A percentile compares a stretch with the other conserved stretches of the same genome.
Evolutionary conservation across 2,329 filamentous ascomycete species (phyloP).

Genomic region (Chaetomiaceae sp.): DNA sequence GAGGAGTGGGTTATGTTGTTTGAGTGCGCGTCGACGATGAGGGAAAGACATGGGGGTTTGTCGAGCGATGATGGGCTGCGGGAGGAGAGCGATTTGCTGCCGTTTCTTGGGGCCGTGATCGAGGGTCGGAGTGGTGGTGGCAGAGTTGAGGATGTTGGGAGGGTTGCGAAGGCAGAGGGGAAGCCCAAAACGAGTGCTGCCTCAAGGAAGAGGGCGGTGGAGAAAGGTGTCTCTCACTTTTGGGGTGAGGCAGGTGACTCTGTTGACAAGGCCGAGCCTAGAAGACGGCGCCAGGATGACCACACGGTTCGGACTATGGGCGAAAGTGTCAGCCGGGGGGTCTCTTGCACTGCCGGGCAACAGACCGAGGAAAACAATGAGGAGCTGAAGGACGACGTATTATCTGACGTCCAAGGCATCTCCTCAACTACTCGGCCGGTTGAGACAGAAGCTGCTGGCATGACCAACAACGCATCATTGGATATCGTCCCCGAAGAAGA

Average conservation of each 20-base stretch:
- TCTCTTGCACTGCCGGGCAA: too few relatives aligned
- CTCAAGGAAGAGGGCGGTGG: background rate
- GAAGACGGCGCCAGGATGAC: background rate
- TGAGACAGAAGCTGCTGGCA: too few relatives aligned
- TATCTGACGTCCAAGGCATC: too few relatives aligned
- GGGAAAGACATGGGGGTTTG: constrained; percentile 14
- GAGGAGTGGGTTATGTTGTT: constrained; percentile 35
- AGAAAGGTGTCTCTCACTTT: constrained; percentile 14
- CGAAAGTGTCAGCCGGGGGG: too few relatives aligned
- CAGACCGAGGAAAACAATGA: too few relatives aligned
- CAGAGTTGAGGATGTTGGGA: too few relatives aligned
- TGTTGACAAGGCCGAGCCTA: background rate
- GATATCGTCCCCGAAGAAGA: background rate
- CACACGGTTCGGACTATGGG: too few relatives aligned
- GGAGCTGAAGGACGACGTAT: too few relatives aligned
- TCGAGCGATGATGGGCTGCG: background rate
- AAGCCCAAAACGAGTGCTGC: background rate
- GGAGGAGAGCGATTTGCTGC: constrained; percentile 16
- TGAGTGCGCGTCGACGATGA: constrained; percentile 29
- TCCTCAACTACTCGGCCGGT: too few relatives aligned
- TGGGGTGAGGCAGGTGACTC: constrained; percentile 10
- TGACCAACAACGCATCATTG: background rate
- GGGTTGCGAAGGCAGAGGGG: background rate
- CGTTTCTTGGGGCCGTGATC: constrained; percentile 12
- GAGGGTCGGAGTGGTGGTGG: background rate